Percentiles rank a stretch among this genome's conserved stretches.
Evolutionary conservation across 1,284 basidiomycete species (phyloP).

Genomic region (Cryptococcus depauperatus): DNA sequence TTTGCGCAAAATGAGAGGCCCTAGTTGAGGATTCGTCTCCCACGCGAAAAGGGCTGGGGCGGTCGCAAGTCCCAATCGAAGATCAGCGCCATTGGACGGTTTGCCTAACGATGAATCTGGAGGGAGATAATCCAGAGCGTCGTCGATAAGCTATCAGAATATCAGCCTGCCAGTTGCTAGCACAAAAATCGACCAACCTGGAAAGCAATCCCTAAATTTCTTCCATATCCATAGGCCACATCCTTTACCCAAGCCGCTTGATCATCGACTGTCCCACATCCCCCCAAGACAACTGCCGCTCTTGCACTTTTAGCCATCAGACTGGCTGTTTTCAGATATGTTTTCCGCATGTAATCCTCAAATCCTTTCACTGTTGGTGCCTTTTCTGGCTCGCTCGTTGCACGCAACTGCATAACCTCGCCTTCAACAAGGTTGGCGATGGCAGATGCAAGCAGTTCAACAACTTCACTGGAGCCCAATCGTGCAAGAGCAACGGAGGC

Average conservation of each 20-base stretch:
- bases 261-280: conserved; percentile 49
- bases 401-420: conserved; percentile 80
- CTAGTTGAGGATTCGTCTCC: conserved; percentile 71
- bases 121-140: conserved; percentile 78
- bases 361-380: conserved; percentile 51
- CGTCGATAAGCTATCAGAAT: conserved; percentile 72
- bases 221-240: conserved; percentile 83
- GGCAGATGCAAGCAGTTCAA: conserved; percentile 85
- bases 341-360: conserved; percentile 83
- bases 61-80: conserved; percentile 79
- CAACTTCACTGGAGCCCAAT: conserved; percentile 78
- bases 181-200: conserved; percentile 71
- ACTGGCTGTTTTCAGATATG: conserved; percentile 92
- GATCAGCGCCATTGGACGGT: conserved; percentile 70
- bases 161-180: no score
- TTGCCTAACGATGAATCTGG: conserved; percentile 65
- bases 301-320: conserved; percentile 90
- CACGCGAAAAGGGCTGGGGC: conserved; percentile 92
- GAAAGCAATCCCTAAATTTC: conserved; percentile 86
- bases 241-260: conserved; percentile 75
- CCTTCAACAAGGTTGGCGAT: conserved; percentile 95
- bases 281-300: conserved; percentile 81
- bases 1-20: conserved; percentile 73
- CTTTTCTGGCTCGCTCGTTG: conserved; percentile 33
- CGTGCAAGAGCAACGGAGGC: conserved; percentile 81